Conservation (phyloP, 2,329 filamentous ascomycete genomes). For the Ceratocystis eucalypticola region DNA sequence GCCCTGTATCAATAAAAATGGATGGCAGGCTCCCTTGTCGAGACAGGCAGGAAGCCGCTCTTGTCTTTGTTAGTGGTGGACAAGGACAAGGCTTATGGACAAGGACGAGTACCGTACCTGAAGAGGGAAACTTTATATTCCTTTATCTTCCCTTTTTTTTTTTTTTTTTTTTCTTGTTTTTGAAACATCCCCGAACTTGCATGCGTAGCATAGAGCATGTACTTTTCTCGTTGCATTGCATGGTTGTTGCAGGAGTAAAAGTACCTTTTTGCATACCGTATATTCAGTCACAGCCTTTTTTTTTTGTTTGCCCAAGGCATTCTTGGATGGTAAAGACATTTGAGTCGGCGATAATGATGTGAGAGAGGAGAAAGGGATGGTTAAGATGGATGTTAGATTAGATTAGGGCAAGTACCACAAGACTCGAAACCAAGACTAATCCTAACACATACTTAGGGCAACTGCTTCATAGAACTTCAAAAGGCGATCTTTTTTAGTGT, state of each 20-base stretch:
- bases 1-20: not conserved
- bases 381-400: not conserved
- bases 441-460: not conserved
- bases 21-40: not conserved
- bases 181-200: not conserved
- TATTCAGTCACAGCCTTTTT: not conserved
- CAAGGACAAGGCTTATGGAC: not conserved
- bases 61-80: not conserved
- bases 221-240: not conserved
- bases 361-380: not conserved
- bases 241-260: not conserved
- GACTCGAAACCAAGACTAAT: not conserved
- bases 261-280: not conserved
- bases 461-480: not conserved
- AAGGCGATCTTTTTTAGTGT: not conserved
- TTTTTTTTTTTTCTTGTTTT: not conserved
- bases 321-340: not conserved
- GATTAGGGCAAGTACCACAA: constrained; percentile 1
- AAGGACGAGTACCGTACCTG: not conserved
- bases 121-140: not conserved
- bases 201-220: not conserved
- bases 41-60: not conserved
- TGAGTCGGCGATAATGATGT: not conserved
- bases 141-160: too few species aligned
- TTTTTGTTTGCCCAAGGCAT: not conserved